Conservation (phyloP, 2,329 filamentous ascomycete genomes). For the Colletotrichum costaricense region DNA sequence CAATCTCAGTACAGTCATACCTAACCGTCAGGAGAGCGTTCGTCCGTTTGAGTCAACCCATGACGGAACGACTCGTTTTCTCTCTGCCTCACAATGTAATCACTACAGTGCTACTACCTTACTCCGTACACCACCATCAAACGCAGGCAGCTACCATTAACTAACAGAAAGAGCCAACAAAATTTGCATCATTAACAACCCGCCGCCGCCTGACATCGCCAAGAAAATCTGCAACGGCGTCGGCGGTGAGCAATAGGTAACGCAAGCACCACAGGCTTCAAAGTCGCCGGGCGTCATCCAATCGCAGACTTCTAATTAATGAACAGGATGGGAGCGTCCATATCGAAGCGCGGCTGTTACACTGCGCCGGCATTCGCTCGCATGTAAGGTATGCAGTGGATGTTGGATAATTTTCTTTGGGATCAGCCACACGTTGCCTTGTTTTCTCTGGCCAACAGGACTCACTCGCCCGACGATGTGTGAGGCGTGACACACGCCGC, state of each 20-base stretch:
- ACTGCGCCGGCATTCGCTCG: slow-evolving; percentile 12
- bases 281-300: neutral
- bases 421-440: neutral
- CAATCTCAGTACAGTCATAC: neutral
- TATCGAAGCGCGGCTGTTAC: slow-evolving; percentile 8
- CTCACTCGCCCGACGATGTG: no score
- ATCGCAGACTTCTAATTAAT: neutral
- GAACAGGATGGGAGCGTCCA: neutral
- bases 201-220: neutral
- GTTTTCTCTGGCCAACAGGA: no score
- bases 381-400: neutral
- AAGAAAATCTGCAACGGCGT: neutral
- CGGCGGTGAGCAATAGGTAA: slow-evolving; percentile 7
- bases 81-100: neutral
- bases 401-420: neutral
- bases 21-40: neutral
- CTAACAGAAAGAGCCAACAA: neutral
- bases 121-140: neutral
- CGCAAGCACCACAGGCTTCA: neutral
- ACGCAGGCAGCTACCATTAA: neutral
- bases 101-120: neutral
- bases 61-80: neutral
- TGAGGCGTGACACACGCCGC: no score
- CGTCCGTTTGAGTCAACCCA: neutral
- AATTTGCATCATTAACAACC: neutral